Evolutionary conservation across 257 asterid species (phyloP), one percentile per base, ranked within the genome.

Genomic region (Scutellaria minor): DNA sequence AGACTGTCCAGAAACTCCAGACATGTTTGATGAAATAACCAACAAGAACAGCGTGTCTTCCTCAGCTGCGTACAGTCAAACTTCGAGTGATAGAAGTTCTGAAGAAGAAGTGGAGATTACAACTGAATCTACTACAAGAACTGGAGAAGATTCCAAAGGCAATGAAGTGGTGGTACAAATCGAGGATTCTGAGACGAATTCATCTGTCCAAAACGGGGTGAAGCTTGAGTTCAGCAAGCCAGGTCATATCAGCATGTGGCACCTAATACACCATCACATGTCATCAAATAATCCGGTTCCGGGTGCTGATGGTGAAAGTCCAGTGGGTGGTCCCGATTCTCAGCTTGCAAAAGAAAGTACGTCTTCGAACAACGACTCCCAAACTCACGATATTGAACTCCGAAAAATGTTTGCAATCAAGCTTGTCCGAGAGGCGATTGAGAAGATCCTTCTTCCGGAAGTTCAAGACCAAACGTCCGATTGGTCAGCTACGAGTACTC

Each of bases 361-460:
- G 6, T 59, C 52, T 64, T 70, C 64, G 6, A 3, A 67, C 7
- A 73, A 71, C 53, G 89, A 86, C n/a, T 56, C 84, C 3, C 88
- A 77, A 37, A 81, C 70, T 66, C 86, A 75, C 83, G 99, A 88
- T 22, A 72, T 85, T 22, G 97, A 90, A 78, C 41, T 78, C 42
- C 89, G 89, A 15, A 95, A 95, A 70, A 59, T 90, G 67, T 81
- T 84, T 18, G 96, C 98, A 0, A 84, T 92, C 78, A 90, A 90
- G 90, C 88, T 95, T 42, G 99, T 95, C 5, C 82, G 97, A 44
- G 96, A 95, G 80, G 98, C 98, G 7, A 86, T 95, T 24, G 99
- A 95, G 87, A 95, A 86, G 86, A 87, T 95, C 82, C 99, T 95
- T 73, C 95, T 95, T 64, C 96, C 99, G 6, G 98, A 92, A 74